Evolutionary conservation across 2,329 filamentous ascomycete species (phyloP).

Genomic region (Hymenoscyphus albidus): DNA sequence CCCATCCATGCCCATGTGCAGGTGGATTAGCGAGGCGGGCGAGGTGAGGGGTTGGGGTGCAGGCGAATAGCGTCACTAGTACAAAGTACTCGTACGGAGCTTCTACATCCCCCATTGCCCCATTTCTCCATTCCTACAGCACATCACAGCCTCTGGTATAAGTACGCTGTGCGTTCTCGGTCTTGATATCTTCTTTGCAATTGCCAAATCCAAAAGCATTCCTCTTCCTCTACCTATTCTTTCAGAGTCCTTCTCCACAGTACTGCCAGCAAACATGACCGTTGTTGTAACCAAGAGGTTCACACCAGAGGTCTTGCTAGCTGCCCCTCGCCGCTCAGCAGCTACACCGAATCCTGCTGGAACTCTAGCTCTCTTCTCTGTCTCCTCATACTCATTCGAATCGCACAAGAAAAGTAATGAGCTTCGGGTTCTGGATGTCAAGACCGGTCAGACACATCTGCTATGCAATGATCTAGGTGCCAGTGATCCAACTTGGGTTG

Average conservation of each 20-base stretch:
- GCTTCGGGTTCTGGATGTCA: constrained; percentile 67
- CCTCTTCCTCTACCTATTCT: background rate
- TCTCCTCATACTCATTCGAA: constrained; percentile 76
- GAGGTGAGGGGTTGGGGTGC: too few relatives aligned
- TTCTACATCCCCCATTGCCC: too few relatives aligned
- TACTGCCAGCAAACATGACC: background rate
- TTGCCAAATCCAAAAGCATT: background rate
- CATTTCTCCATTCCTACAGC: too few relatives aligned
- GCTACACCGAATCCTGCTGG: constrained; percentile 67
- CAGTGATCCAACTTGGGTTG: constrained; percentile 72
- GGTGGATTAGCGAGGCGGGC: too few relatives aligned
- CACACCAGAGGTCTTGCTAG: constrained; percentile 73
- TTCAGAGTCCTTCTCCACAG: background rate
- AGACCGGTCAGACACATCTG: constrained; percentile 59
- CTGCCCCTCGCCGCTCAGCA: constrained; percentile 67
- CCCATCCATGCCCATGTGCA: too few relatives aligned
- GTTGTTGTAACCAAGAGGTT: constrained; percentile 46
- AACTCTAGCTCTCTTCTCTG: constrained; percentile 61
- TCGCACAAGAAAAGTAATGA: constrained; percentile 65
- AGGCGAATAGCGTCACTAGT: too few relatives aligned
- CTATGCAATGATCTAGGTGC: constrained; percentile 63
- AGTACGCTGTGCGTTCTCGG: background rate
- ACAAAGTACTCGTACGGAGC: too few relatives aligned
- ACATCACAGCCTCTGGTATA: too few relatives aligned
- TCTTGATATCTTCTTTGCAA: background rate